phyloP scores from a whole-genome alignment of 208 protist genomes.

The Balamuthia mandrillaris region DNA sequence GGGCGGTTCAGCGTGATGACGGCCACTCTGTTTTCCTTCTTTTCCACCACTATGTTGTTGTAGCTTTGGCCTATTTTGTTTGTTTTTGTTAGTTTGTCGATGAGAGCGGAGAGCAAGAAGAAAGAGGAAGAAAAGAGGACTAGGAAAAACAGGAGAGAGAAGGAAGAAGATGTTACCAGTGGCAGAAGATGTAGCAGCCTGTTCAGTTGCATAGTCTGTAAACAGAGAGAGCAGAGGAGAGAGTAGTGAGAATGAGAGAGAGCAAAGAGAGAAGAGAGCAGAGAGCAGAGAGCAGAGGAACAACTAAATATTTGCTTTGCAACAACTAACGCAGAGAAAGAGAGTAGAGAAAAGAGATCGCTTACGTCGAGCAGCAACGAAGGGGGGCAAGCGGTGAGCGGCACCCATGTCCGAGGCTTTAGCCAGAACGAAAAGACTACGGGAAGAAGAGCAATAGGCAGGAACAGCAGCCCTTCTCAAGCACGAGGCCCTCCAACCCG shows the following conservation, averaged over 20 bases:
- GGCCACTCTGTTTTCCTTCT: constrained; percentile 67
- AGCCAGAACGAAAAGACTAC: neutral
- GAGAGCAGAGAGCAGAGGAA: neutral
- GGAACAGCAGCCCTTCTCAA: no score
- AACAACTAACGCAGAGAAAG: no score
- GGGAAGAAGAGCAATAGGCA: no score
- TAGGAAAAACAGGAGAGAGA: neutral
- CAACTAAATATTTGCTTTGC: no score
- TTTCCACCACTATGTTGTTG: constrained; percentile 39
- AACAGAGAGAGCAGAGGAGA: no score
- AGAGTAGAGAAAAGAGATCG: no score
- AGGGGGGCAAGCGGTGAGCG: no score
- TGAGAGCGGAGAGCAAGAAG: neutral
- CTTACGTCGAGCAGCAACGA: no score
- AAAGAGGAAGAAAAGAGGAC: neutral
- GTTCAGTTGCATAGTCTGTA: no score
- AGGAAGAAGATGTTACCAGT: neutral
- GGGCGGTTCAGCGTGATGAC: constrained; percentile 87
- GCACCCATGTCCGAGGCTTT: neutral
- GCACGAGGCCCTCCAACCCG: no score
- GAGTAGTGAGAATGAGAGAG: neutral
- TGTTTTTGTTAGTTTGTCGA: neutral
- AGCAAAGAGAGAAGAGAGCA: neutral
- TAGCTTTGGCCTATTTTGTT: neutral
- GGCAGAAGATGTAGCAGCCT: neutral